Evolutionary conservation across 1,139 yeast species (phyloP), one percentile per base, ranked within the genome.

Genomic region (Candida tetrigidarum): DNA sequence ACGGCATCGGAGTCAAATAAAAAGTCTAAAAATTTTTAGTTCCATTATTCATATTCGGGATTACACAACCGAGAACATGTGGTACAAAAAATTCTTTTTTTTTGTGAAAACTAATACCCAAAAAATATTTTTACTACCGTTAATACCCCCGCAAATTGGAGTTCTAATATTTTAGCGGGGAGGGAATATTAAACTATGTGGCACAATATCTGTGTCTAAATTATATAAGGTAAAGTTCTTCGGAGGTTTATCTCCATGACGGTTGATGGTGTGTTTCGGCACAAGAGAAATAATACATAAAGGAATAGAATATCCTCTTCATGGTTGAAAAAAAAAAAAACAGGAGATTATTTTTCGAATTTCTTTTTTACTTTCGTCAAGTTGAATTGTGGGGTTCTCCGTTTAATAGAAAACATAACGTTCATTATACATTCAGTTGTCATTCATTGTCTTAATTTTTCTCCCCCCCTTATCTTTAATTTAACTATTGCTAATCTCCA

Each of bases 31-130:
- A n/a, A n/a, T n/a, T n/a, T n/a, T n/a, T n/a, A n/a, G n/a, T n/a
- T n/a, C n/a, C n/a, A n/a, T n/a, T n/a, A n/a, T n/a, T n/a, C n/a
- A 41, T 38, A 20, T 7, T 30, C 34, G 34, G 34, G 12, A 15
- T 10, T 30, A 10, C 9, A 30, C 34, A 10, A 30, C 34, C 34
- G 34, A 30, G 22, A 4, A 18, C 34, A 16, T 30, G 34, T 30
- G 20, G 12, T 20, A 30, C 34, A 30, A 30, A 30, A 18, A 15
- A 9, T 27, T 7, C n/a, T 12, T 27, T 12, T 4, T 25, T 25
- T n/a, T n/a, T n/a, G n/a, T n/a, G n/a, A n/a, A n/a, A n/a, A n/a
- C n/a, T n/a, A n/a, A 5, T 22, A 9, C 25, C 25, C 29, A 10
- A 27, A 20, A 30, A 30, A 30, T 15, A 30, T 30, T 30, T 16